Base-by-base conservation (phyloP, 2,329 filamentous ascomycete genomes). In the Akanthomyces uredinophilus region DNA sequence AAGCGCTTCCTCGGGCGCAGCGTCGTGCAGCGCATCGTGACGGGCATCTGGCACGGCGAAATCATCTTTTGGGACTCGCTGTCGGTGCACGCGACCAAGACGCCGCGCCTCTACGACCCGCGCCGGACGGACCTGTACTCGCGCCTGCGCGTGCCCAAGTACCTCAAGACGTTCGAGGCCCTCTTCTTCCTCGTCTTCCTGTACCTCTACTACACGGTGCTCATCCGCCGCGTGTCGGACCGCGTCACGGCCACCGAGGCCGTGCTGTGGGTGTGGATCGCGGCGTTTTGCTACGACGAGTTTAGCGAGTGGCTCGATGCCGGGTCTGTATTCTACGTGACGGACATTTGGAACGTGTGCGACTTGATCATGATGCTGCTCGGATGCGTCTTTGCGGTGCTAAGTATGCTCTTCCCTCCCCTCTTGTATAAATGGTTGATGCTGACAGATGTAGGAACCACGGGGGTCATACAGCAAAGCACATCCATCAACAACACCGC, bases 251-350 rank as follows among this genome's bases (percentile, higher is more conserved):
- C 79, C 0, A 78, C 87, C 20, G 92, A 97, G 72, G 76, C 88
- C 2, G 71, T 91, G 18, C 82, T 97, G 47, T 95, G 94, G 71
- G 74, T 96, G 56, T 96, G 92, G 90, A 88, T 96, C 67, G 87
- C 87, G 5, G 89, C 91, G 8, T 96, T 96, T 77, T 86, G 90
- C 44, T 96, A 95, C 70, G 92, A 96, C 67, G 92, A 93, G 74
- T 79, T 95, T 62, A 90, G 89, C 68, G 91, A 96, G 69, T 92
- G 91, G 77, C 83, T 87, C 58, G 92, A 97, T 76, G 92, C 93
- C 1, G 93, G 93, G 0, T 88, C 91, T 37, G 84, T 93, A 43
- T 96, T 96, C 69, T 96, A 96, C 70, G 85, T 89, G 5, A 87
- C 89, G 10, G 91, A 95, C 69, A 87, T 96, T 56, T 95, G 90